phyloP scores from a whole-genome alignment of 306 rosid species.

The Vicia villosa region DNA sequence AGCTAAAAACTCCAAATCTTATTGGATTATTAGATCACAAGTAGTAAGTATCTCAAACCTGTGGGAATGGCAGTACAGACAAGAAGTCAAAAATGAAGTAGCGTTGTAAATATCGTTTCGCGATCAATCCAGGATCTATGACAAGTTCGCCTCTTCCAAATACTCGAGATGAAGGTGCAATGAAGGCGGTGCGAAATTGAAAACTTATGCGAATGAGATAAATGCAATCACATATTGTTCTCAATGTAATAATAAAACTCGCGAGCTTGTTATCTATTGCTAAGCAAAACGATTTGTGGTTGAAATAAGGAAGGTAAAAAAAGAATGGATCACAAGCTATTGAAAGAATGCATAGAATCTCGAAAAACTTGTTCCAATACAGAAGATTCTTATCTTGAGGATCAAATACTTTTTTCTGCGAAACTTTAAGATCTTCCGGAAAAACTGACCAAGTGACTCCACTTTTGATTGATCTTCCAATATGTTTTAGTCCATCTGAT shows the following conservation, averaged over 20 bases:
- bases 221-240: slow-evolving; percentile 57
- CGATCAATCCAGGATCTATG: slow-evolving; percentile 77
- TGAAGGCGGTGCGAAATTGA: slow-evolving; percentile 82
- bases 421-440: slow-evolving; percentile 77
- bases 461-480: slow-evolving; percentile 69
- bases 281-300: slow-evolving; percentile 63
- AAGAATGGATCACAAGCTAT: slow-evolving; percentile 84
- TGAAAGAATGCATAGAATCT: slow-evolving; percentile 72
- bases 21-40: no score
- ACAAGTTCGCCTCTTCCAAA: slow-evolving; percentile 98
- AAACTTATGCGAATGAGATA: slow-evolving; percentile 74
- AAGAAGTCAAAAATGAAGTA: slow-evolving; percentile 71
- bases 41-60: slow-evolving; percentile 55
- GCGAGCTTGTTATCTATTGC: slow-evolving; percentile 70
- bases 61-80: slow-evolving; percentile 81
- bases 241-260: slow-evolving; percentile 42
- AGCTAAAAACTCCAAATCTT: no score
- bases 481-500: slow-evolving; percentile 72
- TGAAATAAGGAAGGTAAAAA: slow-evolving; percentile 83
- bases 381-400: slow-evolving; percentile 84
- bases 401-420: slow-evolving; percentile 70
- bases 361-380: slow-evolving; percentile 80
- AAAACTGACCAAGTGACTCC: slow-evolving; percentile 66
- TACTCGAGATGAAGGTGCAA: slow-evolving; percentile 89
- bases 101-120: slow-evolving; percentile 66